Evolutionary conservation across 768 basidiomycete species (phyloP), one percentile per base, ranked within the genome.

Genomic region (Coprinellus micaceus): DNA sequence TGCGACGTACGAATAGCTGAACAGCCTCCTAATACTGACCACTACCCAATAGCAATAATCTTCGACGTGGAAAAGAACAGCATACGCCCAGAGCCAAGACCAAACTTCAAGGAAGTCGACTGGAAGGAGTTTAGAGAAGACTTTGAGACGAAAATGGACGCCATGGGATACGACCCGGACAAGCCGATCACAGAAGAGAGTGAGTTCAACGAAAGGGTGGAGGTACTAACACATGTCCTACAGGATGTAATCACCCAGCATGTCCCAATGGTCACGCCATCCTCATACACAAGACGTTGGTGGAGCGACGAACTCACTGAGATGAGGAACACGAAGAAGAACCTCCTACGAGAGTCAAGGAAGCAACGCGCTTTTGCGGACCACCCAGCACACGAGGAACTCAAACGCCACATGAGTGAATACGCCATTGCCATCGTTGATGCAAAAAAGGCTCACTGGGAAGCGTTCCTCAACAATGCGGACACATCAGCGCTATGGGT

Each of bases 21-120:
- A 53, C 50, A 3, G 71, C 69, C 0, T 70, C 9, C 28, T 45
- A 36, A 0, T 7, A 71, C 75, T 1, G 78, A 81, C 64, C 78
- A 82, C 61, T 67, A 71, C 50, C 77, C 73, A 0, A 74, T 82
- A 10, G 24, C 60, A 9, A 72, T 62, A 0, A 41, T 56, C 0
- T 9, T 80, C 0, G 64, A 74, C 36, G 25, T 75, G 3, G 26
- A 52, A 0, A 33, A 53, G 0, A 21, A 11, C 24, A 24, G n/a
- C n/a, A n/a, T 33, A 2, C 33, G 21, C 9, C 1, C 2, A 28
- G 52, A 0, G 28, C 54, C 58, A 2, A 9, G 22, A 3, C 21
- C 21, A 4, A 67, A 67, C 59, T 69, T 59, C 52, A 15, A 53
- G 2, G 49, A 37, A 19, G 53, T 57, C 1, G 59, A 67, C 52